Conservation (phyloP, 1,139 yeast genomes). For the Hyphopichia wangnamkhiaoensis region DNA sequence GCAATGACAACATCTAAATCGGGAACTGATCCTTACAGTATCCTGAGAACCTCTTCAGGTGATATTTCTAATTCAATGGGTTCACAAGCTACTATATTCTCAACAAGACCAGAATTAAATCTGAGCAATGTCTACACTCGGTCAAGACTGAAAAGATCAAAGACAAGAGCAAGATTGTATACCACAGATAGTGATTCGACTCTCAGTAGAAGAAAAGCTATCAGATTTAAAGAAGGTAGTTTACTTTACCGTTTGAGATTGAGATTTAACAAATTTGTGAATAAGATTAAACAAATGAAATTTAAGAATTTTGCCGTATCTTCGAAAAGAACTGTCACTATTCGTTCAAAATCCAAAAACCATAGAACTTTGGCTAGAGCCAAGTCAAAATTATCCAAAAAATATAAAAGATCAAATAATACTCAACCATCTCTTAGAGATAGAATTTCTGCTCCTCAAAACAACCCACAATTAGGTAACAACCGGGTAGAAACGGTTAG, state of each 20-base stretch:
- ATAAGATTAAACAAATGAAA: constrained; percentile 21
- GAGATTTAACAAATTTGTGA: constrained; percentile 23
- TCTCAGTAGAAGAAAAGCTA: constrained; percentile 35
- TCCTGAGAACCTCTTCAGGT: constrained; percentile 1
- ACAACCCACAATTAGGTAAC: constrained; percentile 32
- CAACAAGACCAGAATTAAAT: constrained; percentile 27
- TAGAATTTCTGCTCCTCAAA: constrained; percentile 26
- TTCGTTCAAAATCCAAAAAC: constrained; percentile 18
- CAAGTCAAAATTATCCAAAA: constrained; percentile 3
- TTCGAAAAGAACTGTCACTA: constrained; percentile 26
- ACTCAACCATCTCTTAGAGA: constrained; percentile 6
- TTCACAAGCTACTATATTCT: constrained; percentile 49
- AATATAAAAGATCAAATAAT: not conserved
- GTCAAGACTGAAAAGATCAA: constrained; percentile 4
- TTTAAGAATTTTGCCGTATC: constrained; percentile 30
- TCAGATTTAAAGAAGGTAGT: constrained; percentile 35
- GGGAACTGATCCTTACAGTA: not conserved
- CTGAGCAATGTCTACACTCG: not conserved
- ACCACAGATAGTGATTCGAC: constrained; percentile 15
- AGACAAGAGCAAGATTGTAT: constrained; percentile 14
- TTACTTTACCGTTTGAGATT: constrained; percentile 31
- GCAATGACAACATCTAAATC: not conserved
- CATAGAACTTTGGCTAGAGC: not conserved
- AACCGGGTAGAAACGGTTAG: constrained; percentile 18
- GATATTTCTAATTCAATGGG: constrained; percentile 43